Percentiles rank a stretch among this genome's conserved stretches.
Conservation (phyloP, 345 rosid species). For the Microthlaspi erraticum region DNA sequence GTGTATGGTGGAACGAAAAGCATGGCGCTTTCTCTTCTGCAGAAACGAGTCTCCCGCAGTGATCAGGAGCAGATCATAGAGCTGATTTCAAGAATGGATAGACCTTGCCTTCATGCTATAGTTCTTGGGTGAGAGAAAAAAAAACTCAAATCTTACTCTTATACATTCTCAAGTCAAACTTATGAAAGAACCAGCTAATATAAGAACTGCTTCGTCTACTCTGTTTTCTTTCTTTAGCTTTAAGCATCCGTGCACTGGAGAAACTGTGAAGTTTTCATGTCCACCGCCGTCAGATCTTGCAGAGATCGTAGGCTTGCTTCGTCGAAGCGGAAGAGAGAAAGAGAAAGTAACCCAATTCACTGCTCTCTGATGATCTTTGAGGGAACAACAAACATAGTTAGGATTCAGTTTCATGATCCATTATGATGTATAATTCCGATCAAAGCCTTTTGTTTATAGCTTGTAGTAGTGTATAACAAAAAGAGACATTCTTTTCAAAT, state of each 20-base stretch:
- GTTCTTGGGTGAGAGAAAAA: slow-evolving; percentile 80
- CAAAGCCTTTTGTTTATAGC: slow-evolving; percentile 14
- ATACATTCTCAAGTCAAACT: slow-evolving; percentile 3
- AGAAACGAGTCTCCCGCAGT: slow-evolving; percentile 54
- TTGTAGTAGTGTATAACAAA: slow-evolving; percentile 3
- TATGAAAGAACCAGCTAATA: not conserved
- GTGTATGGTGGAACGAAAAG: slow-evolving; percentile 83
- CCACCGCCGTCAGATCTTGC: slow-evolving; percentile 84
- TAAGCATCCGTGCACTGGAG: slow-evolving; percentile 67
- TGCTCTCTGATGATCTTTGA: not conserved
- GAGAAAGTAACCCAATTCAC: slow-evolving; percentile 41
- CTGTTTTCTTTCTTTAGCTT: slow-evolving; percentile 53
- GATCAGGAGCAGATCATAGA: slow-evolving; percentile 49
- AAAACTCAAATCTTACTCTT: slow-evolving; percentile 22
- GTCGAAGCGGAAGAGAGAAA: slow-evolving; percentile 62
- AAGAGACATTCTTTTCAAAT: not conserved
- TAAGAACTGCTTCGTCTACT: not conserved
- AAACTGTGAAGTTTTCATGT: slow-evolving; percentile 65
- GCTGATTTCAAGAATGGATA: slow-evolving; percentile 66
- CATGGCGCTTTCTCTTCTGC: slow-evolving; percentile 81
- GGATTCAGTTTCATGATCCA: not conserved
- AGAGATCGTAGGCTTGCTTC: slow-evolving; percentile 58
- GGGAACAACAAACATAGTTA: not conserved
- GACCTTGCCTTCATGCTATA: slow-evolving; percentile 94
- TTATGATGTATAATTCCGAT: not conserved